Evolutionary conservation across 106 monocot genomes (phyloP), one percentile per base, ranked within the genome.

Genomic region (Dendrobium chrysotoxum): DNA sequence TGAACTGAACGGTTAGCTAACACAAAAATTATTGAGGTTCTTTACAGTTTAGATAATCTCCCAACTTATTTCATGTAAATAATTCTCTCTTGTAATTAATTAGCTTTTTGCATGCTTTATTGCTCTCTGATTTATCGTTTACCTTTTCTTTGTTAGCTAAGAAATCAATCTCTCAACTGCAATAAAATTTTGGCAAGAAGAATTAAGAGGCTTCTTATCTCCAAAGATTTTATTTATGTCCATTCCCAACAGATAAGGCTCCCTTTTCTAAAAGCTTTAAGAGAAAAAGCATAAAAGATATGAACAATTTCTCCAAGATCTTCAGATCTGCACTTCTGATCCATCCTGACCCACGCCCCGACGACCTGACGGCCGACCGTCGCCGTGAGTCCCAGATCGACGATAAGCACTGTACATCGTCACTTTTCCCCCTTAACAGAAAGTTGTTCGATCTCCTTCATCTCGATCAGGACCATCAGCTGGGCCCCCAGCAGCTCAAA

Each of bases 401-500:
- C 11, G 35, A 12, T 4, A 5, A 23, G 2, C 1, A 31, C 15
- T 28, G 15, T 8, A 9, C 30, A 0, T 16, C 15, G 16, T 71
- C 35, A 13, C 9, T 71, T 71, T 65, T 1, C 28, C 28, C 71
- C 71, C 71, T 31, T 16, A 0, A 35, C 35, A 71, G 35, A 71
- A 16, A 0, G 15, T 35, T 7, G 0, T 71, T 5, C n/a, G 64
- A 64, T 64, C 35, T 71, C 31, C 71, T 71, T 71, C 16, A 13
- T 50, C 50, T 50, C 50, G 13, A 50, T 50, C 50, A 13, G 50
- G 11, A 50, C 2, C 11, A 21, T 74, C 76, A 76, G 76, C 47
- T 76, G 26, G 76, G 76, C 47, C 76, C 76, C 76, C 76, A 76
- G 76, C 76, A 76, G 76, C 76, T 76, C 2, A 76, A 25, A 18